Percentiles rank a stretch among this genome's conserved stretches.
Conservation (phyloP, 2,329 filamentous ascomycete genomes). For the Colletotrichum lini region DNA sequence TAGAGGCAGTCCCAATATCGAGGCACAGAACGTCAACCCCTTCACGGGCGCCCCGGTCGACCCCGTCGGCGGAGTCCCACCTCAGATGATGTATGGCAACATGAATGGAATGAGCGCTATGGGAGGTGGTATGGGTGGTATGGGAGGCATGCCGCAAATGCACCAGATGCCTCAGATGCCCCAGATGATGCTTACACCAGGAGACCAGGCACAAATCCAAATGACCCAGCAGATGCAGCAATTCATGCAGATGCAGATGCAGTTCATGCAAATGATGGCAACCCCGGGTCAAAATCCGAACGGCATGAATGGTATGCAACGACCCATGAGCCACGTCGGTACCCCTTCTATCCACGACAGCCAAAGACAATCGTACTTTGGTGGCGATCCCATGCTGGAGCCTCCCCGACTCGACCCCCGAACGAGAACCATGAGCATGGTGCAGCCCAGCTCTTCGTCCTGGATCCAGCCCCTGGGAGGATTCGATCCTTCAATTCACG, state of each 20-base stretch:
- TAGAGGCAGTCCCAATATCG: conserved; percentile 81
- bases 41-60: conserved; percentile 61
- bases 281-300: conserved; percentile 53
- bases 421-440: conserved; percentile 86
- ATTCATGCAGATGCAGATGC: conserved; percentile 96
- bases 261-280: conserved; percentile 90
- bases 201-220: conserved; percentile 82
- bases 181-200: conserved; percentile 68
- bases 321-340: conserved; percentile 56
- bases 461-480: conserved; percentile 66
- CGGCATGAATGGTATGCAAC: conserved; percentile 47
- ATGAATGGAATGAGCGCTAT: conserved; percentile 45
- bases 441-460: conserved; percentile 76
- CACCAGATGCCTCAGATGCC: conserved; percentile 39
- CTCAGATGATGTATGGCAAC: conserved; percentile 57
- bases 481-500: conserved; percentile 65
- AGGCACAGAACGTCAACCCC: conserved; percentile 60
- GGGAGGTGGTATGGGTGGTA: conserved; percentile 49
- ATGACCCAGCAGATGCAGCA: conserved; percentile 88
- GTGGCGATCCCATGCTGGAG: conserved; percentile 63
- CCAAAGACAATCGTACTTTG: conserved; percentile 62
- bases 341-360: conserved; percentile 61
- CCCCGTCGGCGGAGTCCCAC: conserved; percentile 63
- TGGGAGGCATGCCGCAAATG: conserved; percentile 44
- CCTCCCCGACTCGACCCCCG: conserved; percentile 59